Evolutionary conservation across 768 basidiomycete genomes (phyloP), one percentile per base, ranked within the genome.

Genomic region (Tulasnella sp.): DNA sequence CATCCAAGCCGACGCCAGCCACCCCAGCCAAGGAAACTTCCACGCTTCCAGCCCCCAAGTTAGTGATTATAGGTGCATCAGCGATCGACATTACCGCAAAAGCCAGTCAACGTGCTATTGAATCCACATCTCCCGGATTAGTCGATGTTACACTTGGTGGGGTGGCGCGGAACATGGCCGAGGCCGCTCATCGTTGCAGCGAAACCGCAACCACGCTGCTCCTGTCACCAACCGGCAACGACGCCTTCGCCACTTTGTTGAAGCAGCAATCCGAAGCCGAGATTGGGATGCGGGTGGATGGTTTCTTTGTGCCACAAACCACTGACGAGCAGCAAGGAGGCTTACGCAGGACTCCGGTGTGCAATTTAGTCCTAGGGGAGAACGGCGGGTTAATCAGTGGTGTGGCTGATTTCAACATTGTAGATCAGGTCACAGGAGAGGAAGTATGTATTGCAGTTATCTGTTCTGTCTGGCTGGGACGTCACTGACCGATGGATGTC

Each of bases 111-210:
- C 78, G 84, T 21, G 83, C 84, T 1, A 84, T 88, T 18, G 88
- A 91, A 78, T 93, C 95, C 0, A 99, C 97, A 0, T 89, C 89
- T 16, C 95, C 96, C 0, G 98, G 98, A 14, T 86, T 84, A 18
- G 90, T 99, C 36, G 86, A 87, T 21, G 80, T 97, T 52, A 89
- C 92, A 0, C 86, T 94, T 7, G 97, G 97, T 1, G 97, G 97
- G 39, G 97, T 99, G 19, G 96, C 90, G 0, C 91, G 97, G n/a
- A 99, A 99, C 84, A 90, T 99, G 62, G 94, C 97, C 2, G 96
- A 98, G 84, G 94, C 96, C 0, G 89, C 95, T 8, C 91, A 94
- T 84, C 90, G 94, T 39, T 84, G 92, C 7, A 72, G 78, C 79
- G 38, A 34, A 44, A 79, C 84, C 7, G 39, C 81, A 18, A 85